Evolutionary conservation across 225 moss, liverwort and hornwort genomes (phyloP).

Genomic region (Physcomitrellopsis africana): DNA sequence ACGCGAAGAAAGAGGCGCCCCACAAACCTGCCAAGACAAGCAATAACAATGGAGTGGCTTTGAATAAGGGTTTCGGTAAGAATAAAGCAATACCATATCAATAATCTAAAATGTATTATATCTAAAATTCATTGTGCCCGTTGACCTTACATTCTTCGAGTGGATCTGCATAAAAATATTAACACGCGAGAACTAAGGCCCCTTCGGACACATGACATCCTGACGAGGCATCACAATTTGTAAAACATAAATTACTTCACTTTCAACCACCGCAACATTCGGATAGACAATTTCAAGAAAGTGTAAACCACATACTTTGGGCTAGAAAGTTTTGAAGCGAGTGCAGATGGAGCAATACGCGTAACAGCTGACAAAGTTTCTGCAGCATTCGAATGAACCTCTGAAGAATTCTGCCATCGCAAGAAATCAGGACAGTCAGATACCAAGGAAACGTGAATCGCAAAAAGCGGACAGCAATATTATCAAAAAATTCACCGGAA

Average conservation of each 20-base stretch:
- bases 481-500: too few relatives aligned
- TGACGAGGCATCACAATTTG: neutral
- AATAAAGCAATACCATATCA: neutral
- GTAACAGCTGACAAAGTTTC: slow-evolving; percentile 76
- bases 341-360: slow-evolving; percentile 72
- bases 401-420: slow-evolving; percentile 63
- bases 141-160: neutral
- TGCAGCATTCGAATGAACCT: slow-evolving; percentile 76
- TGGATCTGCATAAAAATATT: neutral
- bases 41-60: too few relatives aligned
- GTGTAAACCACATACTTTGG: slow-evolving; percentile 46
- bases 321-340: slow-evolving; percentile 74
- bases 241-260: neutral
- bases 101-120: neutral
- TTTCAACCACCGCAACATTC: neutral
- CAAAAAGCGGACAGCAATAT: too few relatives aligned
- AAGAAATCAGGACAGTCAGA: slow-evolving; percentile 12
- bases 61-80: too few relatives aligned
- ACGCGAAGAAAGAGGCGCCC: slow-evolving; percentile 91
- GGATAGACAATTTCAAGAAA: neutral
- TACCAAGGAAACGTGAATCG: neutral
- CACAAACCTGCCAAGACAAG: slow-evolving; percentile 69
- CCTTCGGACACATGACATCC: too few relatives aligned
- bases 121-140: too few relatives aligned
- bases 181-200: too few relatives aligned